These are phyloP conservation scores for Colletotrichum shisoi DNA, from an alignment of 2,329 filamentous ascomycete genomes.

Conservation along the genomic window DNA sequence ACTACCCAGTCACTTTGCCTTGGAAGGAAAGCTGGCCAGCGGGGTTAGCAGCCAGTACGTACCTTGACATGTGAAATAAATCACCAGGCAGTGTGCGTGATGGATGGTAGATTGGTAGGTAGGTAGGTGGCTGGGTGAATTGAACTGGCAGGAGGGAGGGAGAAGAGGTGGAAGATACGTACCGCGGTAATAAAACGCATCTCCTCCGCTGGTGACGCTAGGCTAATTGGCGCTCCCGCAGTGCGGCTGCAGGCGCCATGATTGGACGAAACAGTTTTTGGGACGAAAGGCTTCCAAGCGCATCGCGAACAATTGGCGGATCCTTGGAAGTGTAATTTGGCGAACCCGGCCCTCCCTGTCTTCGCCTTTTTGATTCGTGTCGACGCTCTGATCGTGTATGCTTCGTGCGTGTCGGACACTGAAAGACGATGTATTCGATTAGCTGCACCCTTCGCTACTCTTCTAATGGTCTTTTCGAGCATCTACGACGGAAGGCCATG, in stretches of 20 bases:
- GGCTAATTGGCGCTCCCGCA: conserved; percentile 18
- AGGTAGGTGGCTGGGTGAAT: neutral
- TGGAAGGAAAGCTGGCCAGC: neutral
- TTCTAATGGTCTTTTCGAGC: neutral
- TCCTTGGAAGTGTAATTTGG: conserved; percentile 27
- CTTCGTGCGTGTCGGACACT: neutral
- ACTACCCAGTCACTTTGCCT: neutral
- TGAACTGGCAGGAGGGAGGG: neutral
- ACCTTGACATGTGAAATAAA: neutral
- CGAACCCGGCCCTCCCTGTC: conserved; percentile 5
- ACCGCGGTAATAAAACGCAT: conserved; percentile 4
- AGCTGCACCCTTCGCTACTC: neutral
- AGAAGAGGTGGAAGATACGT: neutral
- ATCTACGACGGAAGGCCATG: neutral
- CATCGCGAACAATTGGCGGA: conserved; percentile 23
- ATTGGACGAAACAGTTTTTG: conserved; percentile 29
- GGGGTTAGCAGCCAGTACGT: neutral
- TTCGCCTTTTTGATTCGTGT: neutral
- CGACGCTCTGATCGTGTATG: neutral
- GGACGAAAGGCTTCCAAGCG: conserved; percentile 25
- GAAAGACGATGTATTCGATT: neutral
- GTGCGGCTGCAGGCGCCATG: conserved; percentile 17
- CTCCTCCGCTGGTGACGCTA: conserved; percentile 15
- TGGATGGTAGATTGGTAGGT: too few species aligned
- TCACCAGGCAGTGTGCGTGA: neutral